A percentile compares a stretch with the other conserved stretches of the same genome.
phyloP scores from a whole-genome alignment of 257 asterid species.

The Dorcoceras hygrometricum region DNA sequence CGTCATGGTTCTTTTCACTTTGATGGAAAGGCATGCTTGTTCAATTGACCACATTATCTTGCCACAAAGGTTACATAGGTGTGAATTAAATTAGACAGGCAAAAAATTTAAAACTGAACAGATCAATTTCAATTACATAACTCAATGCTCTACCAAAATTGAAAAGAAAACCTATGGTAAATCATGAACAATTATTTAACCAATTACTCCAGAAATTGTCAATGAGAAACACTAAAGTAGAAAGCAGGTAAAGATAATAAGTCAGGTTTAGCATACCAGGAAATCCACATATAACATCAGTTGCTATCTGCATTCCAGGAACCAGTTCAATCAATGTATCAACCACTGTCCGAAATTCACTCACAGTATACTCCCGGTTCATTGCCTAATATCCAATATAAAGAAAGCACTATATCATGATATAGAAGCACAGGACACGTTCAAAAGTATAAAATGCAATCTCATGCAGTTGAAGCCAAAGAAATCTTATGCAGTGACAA shows the following conservation, averaged over 20 bases:
- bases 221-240: constrained; percentile 5
- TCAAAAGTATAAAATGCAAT: constrained; percentile 7
- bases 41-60: constrained; percentile 4
- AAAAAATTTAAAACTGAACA: background rate
- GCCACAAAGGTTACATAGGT: constrained; percentile 10
- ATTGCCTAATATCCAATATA: constrained; percentile 56
- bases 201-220: constrained; percentile 12
- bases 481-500: background rate
- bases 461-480: constrained; percentile 16
- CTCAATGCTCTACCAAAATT: constrained; percentile 1
- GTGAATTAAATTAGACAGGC: constrained; percentile 1
- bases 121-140: background rate
- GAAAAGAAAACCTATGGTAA: constrained; percentile 2
- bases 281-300: constrained; percentile 94
- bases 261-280: constrained; percentile 58
- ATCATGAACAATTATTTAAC: constrained; percentile 12
- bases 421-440: constrained; percentile 2
- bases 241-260: constrained; percentile 18
- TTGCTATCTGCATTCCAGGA: constrained; percentile 98
- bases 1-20: background rate
- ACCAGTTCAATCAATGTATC: constrained; percentile 82
- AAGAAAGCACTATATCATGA: constrained; percentile 9
- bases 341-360: constrained; percentile 75
- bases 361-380: constrained; percentile 86
- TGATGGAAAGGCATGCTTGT: background rate